Evolutionary conservation across 371 early-diverging fungal species (phyloP), one percentile per base, ranked within the genome.

Genomic region (Rhizomucor pusillus): DNA sequence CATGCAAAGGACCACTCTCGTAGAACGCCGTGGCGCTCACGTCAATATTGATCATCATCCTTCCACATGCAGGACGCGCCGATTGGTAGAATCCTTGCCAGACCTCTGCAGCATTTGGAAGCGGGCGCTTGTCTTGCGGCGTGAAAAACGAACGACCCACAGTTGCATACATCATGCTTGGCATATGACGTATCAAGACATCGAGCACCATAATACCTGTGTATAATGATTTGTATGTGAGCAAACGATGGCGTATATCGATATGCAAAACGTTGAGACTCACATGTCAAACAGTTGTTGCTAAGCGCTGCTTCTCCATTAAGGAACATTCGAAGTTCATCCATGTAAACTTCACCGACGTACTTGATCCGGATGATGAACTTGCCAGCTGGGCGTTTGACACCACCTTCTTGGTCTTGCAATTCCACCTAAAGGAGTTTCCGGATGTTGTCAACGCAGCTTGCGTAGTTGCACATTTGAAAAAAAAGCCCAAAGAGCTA

Each of bases 21-120:
- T 85, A 90, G 68, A 92, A 94, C 1, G 90, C 88, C 0, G 93
- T 91, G 0, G 92, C 90, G 6, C 89, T 86, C 0, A 92, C 87
- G 67, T 95, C 95, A 53, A 94, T 56, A 62, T 97, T 95, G 45
- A 94, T 73, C 66, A 79, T 66, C 80, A 85, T 79, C 40, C 64
- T 67, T 0, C 69, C 80, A 48, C n/a, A n/a, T 19, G 45, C 57
- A 12, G 94, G 89, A 7, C 89, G 77, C 20, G 91, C 82, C 20
- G 90, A 88, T 61, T 93, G 92, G 56, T 90, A 92, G 69, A 84
- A 92, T 9, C 97, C 97, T 59, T 87, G 87, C 94, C 95, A 93
- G 5, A 92, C 83, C 69, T 92, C 93, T 14, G 87, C 77, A 22
- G 92, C 94, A 45, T 89, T 88, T 33, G 75, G 76, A 29, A 84